Evolutionary conservation across 129 eudicot genomes (phyloP), one percentile per base, ranked within the genome.

Genomic region (Centrapalus pauciflorus): DNA sequence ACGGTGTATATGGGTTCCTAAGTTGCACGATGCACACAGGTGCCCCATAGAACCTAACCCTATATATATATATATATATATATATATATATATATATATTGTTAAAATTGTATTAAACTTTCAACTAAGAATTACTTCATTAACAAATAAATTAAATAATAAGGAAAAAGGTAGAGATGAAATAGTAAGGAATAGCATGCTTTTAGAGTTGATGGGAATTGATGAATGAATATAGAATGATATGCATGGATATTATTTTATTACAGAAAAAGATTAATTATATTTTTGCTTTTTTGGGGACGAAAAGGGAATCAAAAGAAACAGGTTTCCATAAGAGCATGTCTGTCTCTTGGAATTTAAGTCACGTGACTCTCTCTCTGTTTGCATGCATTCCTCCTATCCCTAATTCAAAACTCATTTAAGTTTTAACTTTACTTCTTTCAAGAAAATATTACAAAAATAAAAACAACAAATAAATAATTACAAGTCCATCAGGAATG

Each of bases 161-260:
- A n/a, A n/a, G n/a, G n/a, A 12, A 4, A 45, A 28, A 49, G 35
- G 14, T 33, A 0, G 21, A 14, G 55, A 25, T 14, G 41, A 38
- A 72, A 62, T 72, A 72, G 71, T 52, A 51, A 72, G 55, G 77
- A 37, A 72, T 72, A 72, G 64, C 20, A 62, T 33, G 77, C 77
- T 21, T 71, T 72, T 35, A 51, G 77, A 64, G 71, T 72, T 72
- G 77, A 72, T 62, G 38, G 77, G 77, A 62, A 72, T 72, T 51
- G 77, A 52, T 72, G 77, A 72, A 51, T 51, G 71, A 72, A 62
- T 72, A 72, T 72, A 63, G 77, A 72, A 72, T 62, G 71, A 72
- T 72, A 72, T 72, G 77, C 71, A 72, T 72, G 71, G 77, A 62
- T 72, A 72, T 52, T 72, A 72, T 37, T 72, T 34, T 72, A 72